phyloP scores from a whole-genome alignment of 2,329 filamentous ascomycete genomes.

The Cladophialophora bantiana region DNA sequence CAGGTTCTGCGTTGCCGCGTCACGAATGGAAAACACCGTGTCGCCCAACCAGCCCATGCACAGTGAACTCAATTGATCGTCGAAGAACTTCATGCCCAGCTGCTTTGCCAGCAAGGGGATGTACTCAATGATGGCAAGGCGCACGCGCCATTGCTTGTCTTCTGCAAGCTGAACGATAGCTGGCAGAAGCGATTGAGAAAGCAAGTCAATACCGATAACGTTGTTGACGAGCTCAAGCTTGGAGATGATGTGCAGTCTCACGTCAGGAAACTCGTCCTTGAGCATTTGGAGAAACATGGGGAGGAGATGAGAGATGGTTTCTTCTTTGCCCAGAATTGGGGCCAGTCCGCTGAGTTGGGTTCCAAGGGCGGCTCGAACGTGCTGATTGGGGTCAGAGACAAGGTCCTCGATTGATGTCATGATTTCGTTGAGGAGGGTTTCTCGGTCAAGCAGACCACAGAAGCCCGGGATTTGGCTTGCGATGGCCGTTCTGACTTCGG shows the following conservation, averaged over 20 bases:
- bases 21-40: constrained; percentile 97
- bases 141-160: constrained; percentile 95
- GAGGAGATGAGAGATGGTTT: constrained; percentile 95
- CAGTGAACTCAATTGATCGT: constrained; percentile 91
- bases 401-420: constrained; percentile 97
- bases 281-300: constrained; percentile 99
- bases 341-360: constrained; percentile 97
- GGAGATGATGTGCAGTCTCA: constrained; percentile 98
- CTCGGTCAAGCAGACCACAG: constrained; percentile 85
- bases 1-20: constrained; percentile 95
- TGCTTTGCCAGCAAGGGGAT: constrained; percentile 95
- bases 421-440: constrained; percentile 89
- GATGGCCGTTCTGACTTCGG: constrained; percentile 95
- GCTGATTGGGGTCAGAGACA: constrained; percentile 93
- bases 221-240: constrained; percentile 98
- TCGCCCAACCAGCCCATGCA: constrained; percentile 99
- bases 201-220: constrained; percentile 96
- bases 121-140: constrained; percentile 98
- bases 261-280: constrained; percentile 98
- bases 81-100: constrained; percentile 95
- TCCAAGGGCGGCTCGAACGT: constrained; percentile 92
- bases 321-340: constrained; percentile 96
- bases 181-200: constrained; percentile 94
- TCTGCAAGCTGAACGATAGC: constrained; percentile 97
- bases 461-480: constrained; percentile 98